A percentile compares a stretch with the other conserved stretches of the same genome.
phyloP scores from a whole-genome alignment of 2,329 filamentous ascomycete species.

The Rhytidhysteron rufulum region DNA sequence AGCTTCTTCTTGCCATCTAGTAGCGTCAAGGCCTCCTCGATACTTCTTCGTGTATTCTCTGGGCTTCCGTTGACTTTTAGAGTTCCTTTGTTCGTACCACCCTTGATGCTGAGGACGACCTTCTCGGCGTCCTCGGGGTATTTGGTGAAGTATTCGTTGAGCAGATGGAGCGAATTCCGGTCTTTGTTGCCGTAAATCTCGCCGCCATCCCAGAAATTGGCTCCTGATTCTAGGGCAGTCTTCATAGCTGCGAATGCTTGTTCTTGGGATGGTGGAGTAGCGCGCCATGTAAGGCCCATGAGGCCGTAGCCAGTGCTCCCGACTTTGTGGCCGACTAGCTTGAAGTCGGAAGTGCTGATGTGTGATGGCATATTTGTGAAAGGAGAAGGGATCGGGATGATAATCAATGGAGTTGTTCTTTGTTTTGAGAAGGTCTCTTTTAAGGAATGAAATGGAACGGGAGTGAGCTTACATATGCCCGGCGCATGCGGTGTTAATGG shows the following conservation, averaged over 20 bases:
- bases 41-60: constrained; percentile 32
- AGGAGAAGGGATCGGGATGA: too few species aligned
- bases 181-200: constrained; percentile 40
- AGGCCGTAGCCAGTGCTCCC: too few species aligned
- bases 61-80: constrained; percentile 29
- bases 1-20: constrained; percentile 37
- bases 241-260: constrained; percentile 35
- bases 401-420: too few species aligned
- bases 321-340: too few species aligned
- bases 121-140: constrained; percentile 44
- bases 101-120: constrained; percentile 44
- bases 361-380: too few species aligned
- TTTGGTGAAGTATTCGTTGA: constrained; percentile 44
- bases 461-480: too few species aligned
- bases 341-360: too few species aligned
- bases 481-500: too few species aligned
- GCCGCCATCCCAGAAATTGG: constrained; percentile 45
- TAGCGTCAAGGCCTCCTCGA: constrained; percentile 36
- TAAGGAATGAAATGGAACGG: too few species aligned
- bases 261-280: constrained; percentile 15
- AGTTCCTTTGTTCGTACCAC: constrained; percentile 25
- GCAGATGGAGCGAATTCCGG: constrained; percentile 39
- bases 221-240: constrained; percentile 27
- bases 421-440: too few species aligned
- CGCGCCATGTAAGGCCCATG: constrained; percentile 31